phyloP scores from a whole-genome alignment of 345 rosid genomes.

The Murraya paniculata region DNA sequence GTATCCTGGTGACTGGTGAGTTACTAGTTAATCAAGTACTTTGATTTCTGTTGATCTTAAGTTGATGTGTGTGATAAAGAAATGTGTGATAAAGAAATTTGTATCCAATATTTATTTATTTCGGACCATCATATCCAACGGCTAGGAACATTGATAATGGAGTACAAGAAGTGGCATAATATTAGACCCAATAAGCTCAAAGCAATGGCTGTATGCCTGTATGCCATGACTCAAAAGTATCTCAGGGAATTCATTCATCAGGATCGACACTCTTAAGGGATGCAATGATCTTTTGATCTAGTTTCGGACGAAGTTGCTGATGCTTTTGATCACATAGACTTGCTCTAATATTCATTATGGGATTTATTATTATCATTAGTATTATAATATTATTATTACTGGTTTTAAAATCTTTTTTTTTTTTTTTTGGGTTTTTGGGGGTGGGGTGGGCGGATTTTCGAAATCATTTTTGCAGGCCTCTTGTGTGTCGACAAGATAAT shows the following conservation, averaged over 20 bases:
- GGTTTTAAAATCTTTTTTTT: no score
- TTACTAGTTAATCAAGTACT: no score
- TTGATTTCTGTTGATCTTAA: no score
- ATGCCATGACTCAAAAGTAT: conserved; percentile 2
- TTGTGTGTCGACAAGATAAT: no score
- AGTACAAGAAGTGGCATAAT: conserved; percentile 28
- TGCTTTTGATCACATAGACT: conserved; percentile 12
- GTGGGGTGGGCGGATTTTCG: no score
- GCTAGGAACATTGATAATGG: conserved; percentile 26
- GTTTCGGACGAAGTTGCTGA: conserved; percentile 10
- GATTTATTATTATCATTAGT: no score
- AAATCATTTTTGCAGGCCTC: no score
- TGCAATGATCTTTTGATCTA: conserved; percentile 27
- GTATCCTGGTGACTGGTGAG: no score
- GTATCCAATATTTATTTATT: neutral
- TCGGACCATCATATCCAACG: conserved; percentile 39
- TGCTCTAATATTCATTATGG: conserved; percentile 9
- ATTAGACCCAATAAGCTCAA: conserved; percentile 24
- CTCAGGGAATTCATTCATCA: conserved; percentile 13
- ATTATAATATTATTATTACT: no score
- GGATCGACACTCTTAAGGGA: neutral
- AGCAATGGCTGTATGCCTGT: conserved; percentile 33
- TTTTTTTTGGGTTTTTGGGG: no score
- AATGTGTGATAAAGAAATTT: no score
- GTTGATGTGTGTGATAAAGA: no score